Conservation (phyloP, 2,329 filamentous ascomycete species). For the Neonectria faginata region DNA sequence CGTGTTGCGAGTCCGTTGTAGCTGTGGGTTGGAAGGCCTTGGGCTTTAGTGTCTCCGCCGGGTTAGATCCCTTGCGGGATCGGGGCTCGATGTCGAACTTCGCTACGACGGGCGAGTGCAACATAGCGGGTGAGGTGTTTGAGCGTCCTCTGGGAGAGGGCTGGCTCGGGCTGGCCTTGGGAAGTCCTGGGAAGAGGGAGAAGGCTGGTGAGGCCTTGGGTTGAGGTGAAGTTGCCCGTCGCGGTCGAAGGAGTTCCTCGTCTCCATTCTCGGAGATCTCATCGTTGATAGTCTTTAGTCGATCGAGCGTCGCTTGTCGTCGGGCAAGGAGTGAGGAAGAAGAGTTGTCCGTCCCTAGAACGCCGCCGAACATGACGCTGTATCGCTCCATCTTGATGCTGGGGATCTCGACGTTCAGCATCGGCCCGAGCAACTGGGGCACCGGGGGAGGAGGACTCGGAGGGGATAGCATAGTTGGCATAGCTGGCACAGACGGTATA, state of each 20-base stretch:
- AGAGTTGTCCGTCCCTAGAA: slow-evolving; percentile 65
- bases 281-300: slow-evolving; percentile 66
- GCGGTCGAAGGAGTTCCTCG: slow-evolving; percentile 46
- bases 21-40: slow-evolving; percentile 30
- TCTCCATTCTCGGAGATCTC: slow-evolving; percentile 55
- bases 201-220: slow-evolving; percentile 57
- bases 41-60: slow-evolving; percentile 27
- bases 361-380: slow-evolving; percentile 89
- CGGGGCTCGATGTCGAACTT: slow-evolving; percentile 46
- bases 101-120: slow-evolving; percentile 57
- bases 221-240: slow-evolving; percentile 64
- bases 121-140: slow-evolving; percentile 65
- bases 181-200: slow-evolving; percentile 56
- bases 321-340: slow-evolving; percentile 61
- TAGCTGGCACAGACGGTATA: slow-evolving; percentile 11
- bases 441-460: slow-evolving; percentile 30
- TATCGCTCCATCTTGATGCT: slow-evolving; percentile 86
- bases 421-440: slow-evolving; percentile 41
- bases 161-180: slow-evolving; percentile 42
- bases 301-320: slow-evolving; percentile 69
- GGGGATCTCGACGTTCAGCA: slow-evolving; percentile 84
- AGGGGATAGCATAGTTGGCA: slow-evolving; percentile 15
- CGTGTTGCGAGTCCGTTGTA: slow-evolving; percentile 17
- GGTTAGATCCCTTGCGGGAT: slow-evolving; percentile 8
- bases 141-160: slow-evolving; percentile 61